phyloP scores from a whole-genome alignment of 768 basidiomycete genomes.

The Cystofilobasidium macerans region DNA sequence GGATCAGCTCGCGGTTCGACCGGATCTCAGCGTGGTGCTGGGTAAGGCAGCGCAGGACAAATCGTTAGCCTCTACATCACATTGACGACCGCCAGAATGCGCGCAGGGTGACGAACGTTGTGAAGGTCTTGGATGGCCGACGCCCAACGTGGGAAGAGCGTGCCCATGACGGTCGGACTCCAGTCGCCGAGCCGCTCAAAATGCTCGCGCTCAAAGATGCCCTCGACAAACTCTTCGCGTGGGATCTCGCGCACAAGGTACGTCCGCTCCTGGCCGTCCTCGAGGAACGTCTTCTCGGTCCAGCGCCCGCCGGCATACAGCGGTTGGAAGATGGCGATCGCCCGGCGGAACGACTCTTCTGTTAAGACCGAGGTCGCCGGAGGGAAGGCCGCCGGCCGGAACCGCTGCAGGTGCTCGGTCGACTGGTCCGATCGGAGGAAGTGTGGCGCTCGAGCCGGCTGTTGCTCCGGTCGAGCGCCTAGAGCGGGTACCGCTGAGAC shows the following conservation, averaged over 20 bases:
- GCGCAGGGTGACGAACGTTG: neutral
- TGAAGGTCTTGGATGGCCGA: neutral
- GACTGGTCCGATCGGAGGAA: neutral
- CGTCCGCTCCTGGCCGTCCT: neutral
- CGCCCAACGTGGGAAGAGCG: neutral
- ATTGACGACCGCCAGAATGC: neutral
- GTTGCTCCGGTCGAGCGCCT: too few species aligned
- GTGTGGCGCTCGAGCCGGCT: too few species aligned
- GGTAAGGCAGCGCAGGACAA: neutral
- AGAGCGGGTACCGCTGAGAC: too few species aligned
- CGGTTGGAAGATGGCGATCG: neutral
- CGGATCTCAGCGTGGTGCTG: conserved; percentile 1
- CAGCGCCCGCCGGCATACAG: neutral
- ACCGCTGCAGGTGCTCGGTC: neutral
- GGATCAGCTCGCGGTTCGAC: neutral
- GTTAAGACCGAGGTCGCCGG: neutral
- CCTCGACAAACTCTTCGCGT: neutral
- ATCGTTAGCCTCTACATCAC: too few species aligned
- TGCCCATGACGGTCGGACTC: neutral
- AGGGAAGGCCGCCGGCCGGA: neutral
- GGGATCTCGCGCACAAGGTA: neutral
- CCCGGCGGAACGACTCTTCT: neutral
- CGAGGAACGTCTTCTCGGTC: neutral
- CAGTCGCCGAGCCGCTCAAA: neutral
- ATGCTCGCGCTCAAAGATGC: neutral